Evolutionary conservation across 2,329 filamentous ascomycete species (phyloP).

Genomic region (Sporothrix euskadiensis): DNA sequence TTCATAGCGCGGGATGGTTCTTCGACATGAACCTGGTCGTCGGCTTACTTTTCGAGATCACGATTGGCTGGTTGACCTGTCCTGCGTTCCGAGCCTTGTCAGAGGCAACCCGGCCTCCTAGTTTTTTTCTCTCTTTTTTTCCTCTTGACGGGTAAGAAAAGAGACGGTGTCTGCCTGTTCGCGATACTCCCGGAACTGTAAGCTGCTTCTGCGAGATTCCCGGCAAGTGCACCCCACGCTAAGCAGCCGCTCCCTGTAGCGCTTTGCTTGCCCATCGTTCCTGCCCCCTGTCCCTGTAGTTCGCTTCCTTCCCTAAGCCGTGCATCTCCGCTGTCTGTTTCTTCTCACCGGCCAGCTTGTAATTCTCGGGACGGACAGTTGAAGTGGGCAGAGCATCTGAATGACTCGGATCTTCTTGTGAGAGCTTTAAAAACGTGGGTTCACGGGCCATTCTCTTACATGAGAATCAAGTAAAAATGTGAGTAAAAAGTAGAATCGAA

Average conservation of each 20-base stretch:
- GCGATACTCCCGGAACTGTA: neutral
- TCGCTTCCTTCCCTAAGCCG: neutral
- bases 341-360: neutral
- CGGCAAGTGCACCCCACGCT: constrained; percentile 16
- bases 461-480: neutral
- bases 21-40: neutral
- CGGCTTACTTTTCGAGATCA: neutral
- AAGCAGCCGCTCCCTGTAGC: neutral
- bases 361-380: neutral
- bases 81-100: neutral
- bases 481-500: neutral
- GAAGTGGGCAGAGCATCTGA: neutral
- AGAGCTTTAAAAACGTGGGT: neutral
- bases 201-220: neutral
- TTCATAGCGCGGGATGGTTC: neutral
- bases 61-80: neutral
- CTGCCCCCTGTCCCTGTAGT: neutral
- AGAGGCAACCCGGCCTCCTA: neutral
- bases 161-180: neutral
- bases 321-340: neutral
- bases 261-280: neutral
- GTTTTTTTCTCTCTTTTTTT: neutral
- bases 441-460: neutral
- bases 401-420: neutral
- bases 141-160: neutral